Evolutionary conservation across 176 grass and related monocot species (phyloP).

Genomic region (Lolium perenne): DNA sequence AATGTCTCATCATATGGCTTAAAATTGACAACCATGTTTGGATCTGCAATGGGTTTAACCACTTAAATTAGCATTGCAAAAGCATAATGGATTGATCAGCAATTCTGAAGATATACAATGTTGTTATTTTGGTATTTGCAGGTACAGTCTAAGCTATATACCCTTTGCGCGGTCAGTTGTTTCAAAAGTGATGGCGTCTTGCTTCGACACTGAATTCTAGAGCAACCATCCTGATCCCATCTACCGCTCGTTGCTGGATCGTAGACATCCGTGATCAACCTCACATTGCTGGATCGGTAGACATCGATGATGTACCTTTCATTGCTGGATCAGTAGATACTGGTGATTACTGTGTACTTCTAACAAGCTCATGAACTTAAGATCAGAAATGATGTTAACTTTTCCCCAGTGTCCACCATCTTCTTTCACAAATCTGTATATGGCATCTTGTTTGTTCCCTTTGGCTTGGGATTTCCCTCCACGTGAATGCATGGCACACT

Average conservation of each 20-base stretch:
- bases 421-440: background rate
- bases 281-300: slow-evolving; percentile 14
- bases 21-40: slow-evolving; percentile 1
- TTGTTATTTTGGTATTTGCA: slow-evolving; percentile 54
- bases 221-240: slow-evolving; percentile 34
- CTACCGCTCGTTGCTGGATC: background rate
- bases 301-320: background rate
- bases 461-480: background rate
- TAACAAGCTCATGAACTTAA: slow-evolving; percentile 13
- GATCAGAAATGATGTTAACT: slow-evolving; percentile 19
- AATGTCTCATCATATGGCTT: background rate
- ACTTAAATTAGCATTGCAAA: slow-evolving; percentile 7
- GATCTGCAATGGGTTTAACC: background rate
- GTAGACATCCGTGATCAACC: background rate
- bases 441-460: background rate
- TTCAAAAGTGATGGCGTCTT: slow-evolving; percentile 82
- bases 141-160: slow-evolving; percentile 99
- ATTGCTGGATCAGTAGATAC: slow-evolving; percentile 12
- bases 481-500: background rate
- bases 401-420: background rate
- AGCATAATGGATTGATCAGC: background rate
- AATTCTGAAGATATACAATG: slow-evolving; percentile 28
- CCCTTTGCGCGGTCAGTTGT: slow-evolving; percentile 94
- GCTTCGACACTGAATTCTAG: slow-evolving; percentile 97
- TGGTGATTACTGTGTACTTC: slow-evolving; percentile 32